Evolutionary conservation across 495 filamentous ascomycete species (phyloP).

Genomic region (Chaetomium tenue): DNA sequence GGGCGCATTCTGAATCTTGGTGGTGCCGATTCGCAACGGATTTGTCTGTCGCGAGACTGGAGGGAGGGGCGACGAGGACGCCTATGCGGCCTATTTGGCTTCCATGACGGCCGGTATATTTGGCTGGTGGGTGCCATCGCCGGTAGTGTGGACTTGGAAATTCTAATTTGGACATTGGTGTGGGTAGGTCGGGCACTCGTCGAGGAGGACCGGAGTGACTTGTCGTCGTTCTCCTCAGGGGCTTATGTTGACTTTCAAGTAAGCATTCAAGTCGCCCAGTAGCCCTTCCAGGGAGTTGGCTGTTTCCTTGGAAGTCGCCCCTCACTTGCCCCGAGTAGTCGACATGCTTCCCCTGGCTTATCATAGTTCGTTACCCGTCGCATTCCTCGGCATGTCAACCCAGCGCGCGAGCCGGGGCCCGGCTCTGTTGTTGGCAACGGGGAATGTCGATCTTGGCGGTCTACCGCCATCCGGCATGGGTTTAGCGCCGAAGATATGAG

Average conservation of each 20-base stretch:
- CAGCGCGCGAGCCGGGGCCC: neutral
- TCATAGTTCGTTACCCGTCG: neutral
- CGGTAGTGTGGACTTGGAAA: neutral
- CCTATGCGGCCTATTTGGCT: slow-evolving; percentile 11
- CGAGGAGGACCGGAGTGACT: neutral
- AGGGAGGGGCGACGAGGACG: neutral
- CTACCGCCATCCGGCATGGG: neutral
- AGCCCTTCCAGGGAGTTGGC: neutral
- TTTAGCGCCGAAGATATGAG: neutral
- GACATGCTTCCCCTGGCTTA: slow-evolving; percentile 10
- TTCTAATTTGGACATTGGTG: slow-evolving; percentile 6
- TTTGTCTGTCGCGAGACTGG: neutral
- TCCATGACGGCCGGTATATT: neutral
- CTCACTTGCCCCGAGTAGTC: neutral
- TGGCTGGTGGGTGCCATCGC: neutral
- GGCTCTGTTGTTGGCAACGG: slow-evolving; percentile 1
- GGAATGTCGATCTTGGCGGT: slow-evolving; percentile 5
- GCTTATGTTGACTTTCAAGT: slow-evolving; percentile 19
- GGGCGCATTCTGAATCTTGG: slow-evolving; percentile 10
- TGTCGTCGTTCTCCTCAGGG: neutral
- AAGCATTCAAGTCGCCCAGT: slow-evolving; percentile 1
- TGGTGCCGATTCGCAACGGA: neutral
- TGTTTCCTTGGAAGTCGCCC: neutral
- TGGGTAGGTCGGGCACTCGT: neutral
- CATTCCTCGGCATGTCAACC: neutral